Percentiles rank a stretch among this genome's conserved stretches.
Evolutionary conservation across 345 rosid genomes (phyloP).

Genomic region (Hibiscus trionum): DNA sequence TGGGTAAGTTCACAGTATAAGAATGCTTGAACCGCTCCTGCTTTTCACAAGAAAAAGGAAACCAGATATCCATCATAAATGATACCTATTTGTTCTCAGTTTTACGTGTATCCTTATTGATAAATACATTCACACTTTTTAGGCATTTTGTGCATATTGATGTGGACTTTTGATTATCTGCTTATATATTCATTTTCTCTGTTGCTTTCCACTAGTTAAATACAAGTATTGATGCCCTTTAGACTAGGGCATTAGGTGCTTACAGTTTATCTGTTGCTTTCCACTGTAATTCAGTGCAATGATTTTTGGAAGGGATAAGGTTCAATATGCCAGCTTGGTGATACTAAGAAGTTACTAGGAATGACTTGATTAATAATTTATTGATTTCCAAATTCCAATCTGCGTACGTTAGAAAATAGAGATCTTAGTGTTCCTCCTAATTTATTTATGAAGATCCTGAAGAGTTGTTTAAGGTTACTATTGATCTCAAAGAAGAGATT

Average conservation of each 20-base stretch:
- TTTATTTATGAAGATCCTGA: conserved; percentile 2
- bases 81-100: neutral
- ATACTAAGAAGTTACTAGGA: neutral
- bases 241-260: neutral
- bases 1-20: conserved; percentile 52
- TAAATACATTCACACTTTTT: neutral
- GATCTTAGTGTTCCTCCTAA: neutral
- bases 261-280: neutral
- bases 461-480: neutral
- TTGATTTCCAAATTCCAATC: neutral
- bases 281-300: neutral
- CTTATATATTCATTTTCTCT: neutral
- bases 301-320: neutral
- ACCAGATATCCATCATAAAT: neutral
- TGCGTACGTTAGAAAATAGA: neutral
- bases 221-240: neutral
- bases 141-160: neutral
- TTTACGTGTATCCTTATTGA: neutral
- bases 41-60: neutral
- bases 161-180: neutral
- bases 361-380: neutral
- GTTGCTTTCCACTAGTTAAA: neutral
- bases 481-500: conserved; percentile 2
- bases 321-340: neutral
- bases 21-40: conserved; percentile 5